Base-by-base conservation (phyloP, 1,284 basidiomycete species). In the Pisolithus thermaeus region DNA sequence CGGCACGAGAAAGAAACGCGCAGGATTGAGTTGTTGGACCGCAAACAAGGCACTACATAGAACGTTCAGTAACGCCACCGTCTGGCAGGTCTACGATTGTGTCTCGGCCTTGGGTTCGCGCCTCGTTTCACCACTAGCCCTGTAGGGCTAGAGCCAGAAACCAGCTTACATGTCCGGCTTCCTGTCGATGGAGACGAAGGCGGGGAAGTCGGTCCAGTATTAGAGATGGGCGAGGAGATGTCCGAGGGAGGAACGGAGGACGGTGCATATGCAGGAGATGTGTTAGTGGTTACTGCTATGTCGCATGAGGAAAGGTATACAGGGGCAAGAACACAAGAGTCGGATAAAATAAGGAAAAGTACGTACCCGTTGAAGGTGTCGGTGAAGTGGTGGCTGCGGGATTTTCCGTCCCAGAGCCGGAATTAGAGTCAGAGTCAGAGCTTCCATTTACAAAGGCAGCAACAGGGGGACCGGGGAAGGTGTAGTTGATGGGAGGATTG, bases 381-480 rank as follows among this genome's bases (percentile, higher is more conserved):
- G 50, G 11, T 9, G 56, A 43, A 11, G 61, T 47, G 14, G 49
- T 54, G 22, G 52, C 9, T 6, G 63, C 55, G 39, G 55, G 51
- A 18, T 27, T 18, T 12, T 12, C 12, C 4, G 37, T 46, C 14
- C 37, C 35, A n/a, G 52, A 47, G 41, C 59, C 50, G 39, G 58
- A 51, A n/a, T 3, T 40, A 43, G 51, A 43, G 12, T 44, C 55
- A 40, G 64, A 53, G 23, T 43, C 50, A 36, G 28, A 55, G 38
- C 46, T 49, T n/a, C 14, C 52, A 23, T 58, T 55, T 25, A 59
- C 64, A 16, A 70, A 62, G 37, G 59, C 53, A 30, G 68, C 58
- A n/a, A 74, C 56, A 36, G 62, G 25, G 4, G 67, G 72, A 2
- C 74, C 74, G 18, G 74, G 74, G 63, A 75, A 76, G 4, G 36